Base-by-base conservation (phyloP, 108 stramenopile species). In the Fragilariopsis cylindrus region DNA sequence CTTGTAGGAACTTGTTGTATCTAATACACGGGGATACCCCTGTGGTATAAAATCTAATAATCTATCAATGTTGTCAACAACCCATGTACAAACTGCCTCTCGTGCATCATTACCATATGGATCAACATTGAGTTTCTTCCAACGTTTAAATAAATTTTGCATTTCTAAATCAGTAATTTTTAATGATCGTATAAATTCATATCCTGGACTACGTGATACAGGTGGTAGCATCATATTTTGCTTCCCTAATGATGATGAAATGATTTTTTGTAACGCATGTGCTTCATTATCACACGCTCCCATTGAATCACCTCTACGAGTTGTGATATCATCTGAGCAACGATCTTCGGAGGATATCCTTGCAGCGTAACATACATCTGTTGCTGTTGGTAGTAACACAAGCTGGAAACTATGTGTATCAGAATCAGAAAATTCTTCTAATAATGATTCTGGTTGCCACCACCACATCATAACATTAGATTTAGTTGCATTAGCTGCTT, bases 401-500 rank as follows among this genome's bases (percentile, higher is more conserved):
- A 65, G 57, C 7, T 75, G 74, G 50, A 80, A 84, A 7, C 65
- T 64, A 30, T 30, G 30, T 2, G 45, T 60, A 45, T 62, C 72
- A 6, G 79, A 55, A 3, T 43, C 75, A 42, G 7, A 64, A 48
- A 74, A 82, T n/a, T 68, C 56, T 54, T 71, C 64, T 6, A 79
- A 3, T 9, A 65, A 11, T 19, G 71, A 48, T n/a, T 85, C 84
- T 2, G 84, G 81, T 39, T n/a, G 47, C 63, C 64, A 85, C 77
- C 81, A 85, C 49, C 64, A 75, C 19, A 78, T 50, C 30, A 82
- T 52, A 15, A 82, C 70, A 60, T 72, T 40, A 3, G 77, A 79
- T 46, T 79, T 52, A 30, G 81, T 85, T 18, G 75, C 74, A 60
- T 81, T 75, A 0, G 83, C 80, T 9, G 83, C 83, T n/a, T 72